These are phyloP conservation scores for Aspergillus affinis DNA, from an alignment of 495 filamentous ascomycete genomes.

Conservation along the genomic window DNA sequence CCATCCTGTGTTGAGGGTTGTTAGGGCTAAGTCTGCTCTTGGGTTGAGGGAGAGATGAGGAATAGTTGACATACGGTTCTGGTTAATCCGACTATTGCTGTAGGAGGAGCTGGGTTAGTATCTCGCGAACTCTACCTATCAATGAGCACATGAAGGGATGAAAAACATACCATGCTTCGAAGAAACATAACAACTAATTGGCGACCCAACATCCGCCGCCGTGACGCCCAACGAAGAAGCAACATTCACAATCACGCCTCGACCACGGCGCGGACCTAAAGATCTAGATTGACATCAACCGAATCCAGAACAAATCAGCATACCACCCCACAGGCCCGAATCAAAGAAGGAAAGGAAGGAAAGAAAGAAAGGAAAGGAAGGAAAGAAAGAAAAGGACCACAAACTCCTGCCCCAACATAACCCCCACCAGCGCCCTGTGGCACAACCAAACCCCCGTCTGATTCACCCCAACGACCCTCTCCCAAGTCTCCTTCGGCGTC, in stretches of 20 bases:
- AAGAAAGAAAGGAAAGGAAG: not conserved
- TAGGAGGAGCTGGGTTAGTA: not conserved
- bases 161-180: slow-evolving; percentile 42
- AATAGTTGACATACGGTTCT: not conserved
- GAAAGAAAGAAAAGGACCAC: not conserved
- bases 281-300: slow-evolving; percentile 9
- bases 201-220: slow-evolving; percentile 18
- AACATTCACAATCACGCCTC: slow-evolving; percentile 33
- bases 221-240: slow-evolving; percentile 30
- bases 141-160: not conserved
- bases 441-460: slow-evolving; percentile 49
- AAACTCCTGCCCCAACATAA: slow-evolving; percentile 51
- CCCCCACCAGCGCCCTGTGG: slow-evolving; percentile 44
- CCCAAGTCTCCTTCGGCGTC: slow-evolving; percentile 36
- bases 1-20: slow-evolving; percentile 31
- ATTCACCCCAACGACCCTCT: slow-evolving; percentile 44
- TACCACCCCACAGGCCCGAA: not conserved
- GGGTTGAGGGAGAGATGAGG: not conserved
- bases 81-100: not conserved
- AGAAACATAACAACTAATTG: slow-evolving; percentile 36
- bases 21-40: not conserved
- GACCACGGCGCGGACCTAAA: slow-evolving; percentile 20
- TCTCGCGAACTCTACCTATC: too few relatives aligned
- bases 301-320: not conserved
- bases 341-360: not conserved